A percentile compares a stretch with the other conserved stretches of the same genome.
These are phyloP conservation scores for Podila epicladia DNA, from an alignment of 192 early-diverging fungal genomes.

Conservation along the genomic window DNA sequence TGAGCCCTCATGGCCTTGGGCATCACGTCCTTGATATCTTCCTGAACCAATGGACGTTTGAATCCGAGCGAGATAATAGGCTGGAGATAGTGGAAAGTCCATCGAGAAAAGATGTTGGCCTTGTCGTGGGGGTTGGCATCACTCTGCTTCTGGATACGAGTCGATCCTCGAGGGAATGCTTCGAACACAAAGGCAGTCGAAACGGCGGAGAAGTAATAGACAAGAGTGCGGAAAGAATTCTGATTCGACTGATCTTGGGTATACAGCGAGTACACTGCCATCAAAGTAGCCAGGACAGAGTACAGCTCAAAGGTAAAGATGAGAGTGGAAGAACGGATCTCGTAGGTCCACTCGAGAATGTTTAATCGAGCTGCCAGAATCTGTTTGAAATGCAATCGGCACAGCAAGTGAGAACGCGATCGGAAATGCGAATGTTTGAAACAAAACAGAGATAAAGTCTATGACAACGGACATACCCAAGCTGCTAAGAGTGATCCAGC, in stretches of 20 bases:
- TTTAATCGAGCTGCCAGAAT: conserved; percentile 18
- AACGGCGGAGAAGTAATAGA: conserved; percentile 15
- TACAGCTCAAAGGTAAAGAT: conserved; percentile 17
- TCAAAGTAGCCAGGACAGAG: conserved; percentile 5
- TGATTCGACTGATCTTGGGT: background rate
- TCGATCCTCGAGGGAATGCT: conserved; percentile 15
- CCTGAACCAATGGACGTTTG: conserved; percentile 1
- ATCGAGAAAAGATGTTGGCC: conserved; percentile 37
- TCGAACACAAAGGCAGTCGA: conserved; percentile 18
- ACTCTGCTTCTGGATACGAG: conserved; percentile 20
- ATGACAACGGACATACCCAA: conserved; percentile 12
- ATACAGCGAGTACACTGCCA: conserved; percentile 12
- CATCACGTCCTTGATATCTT: conserved; percentile 16
- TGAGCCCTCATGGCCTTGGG: conserved; percentile 3
- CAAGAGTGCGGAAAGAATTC: background rate
- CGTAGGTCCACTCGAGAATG: conserved; percentile 16
- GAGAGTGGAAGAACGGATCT: conserved; percentile 22
- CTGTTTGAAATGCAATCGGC: background rate
- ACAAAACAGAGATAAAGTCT: background rate
- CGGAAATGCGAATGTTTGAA: too few species aligned
- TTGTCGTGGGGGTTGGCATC: conserved; percentile 23
- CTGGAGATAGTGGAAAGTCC: conserved; percentile 32
- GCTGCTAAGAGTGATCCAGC: background rate
- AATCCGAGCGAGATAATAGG: conserved; percentile 10
- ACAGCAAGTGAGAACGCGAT: too few species aligned